These are phyloP conservation scores for Macrophomina phaseolina DNA, from an alignment of 2,329 filamentous ascomycete species.

Conservation along the genomic window DNA sequence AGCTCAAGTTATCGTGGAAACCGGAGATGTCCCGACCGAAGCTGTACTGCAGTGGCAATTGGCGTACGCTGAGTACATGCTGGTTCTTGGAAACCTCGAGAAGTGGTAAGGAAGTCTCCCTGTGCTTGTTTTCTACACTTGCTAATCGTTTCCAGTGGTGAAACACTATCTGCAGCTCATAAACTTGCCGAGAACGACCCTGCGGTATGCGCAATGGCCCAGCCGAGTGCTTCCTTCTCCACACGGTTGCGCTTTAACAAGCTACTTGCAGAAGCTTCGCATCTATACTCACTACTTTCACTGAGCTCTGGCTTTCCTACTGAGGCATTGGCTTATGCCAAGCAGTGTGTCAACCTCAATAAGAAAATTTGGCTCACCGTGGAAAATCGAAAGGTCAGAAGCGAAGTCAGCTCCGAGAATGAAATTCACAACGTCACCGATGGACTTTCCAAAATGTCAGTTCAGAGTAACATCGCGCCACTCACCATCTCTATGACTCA, in stretches of 20 bases:
- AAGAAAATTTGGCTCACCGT: constrained; percentile 58
- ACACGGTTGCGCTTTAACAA: constrained; percentile 53
- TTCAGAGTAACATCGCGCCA: constrained; percentile 38
- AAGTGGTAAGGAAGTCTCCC: constrained; percentile 55
- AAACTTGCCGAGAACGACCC: constrained; percentile 37
- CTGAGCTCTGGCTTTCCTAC: constrained; percentile 60
- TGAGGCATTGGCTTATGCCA: constrained; percentile 55
- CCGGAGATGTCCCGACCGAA: constrained; percentile 47
- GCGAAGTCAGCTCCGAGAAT: background rate
- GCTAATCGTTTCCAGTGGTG: constrained; percentile 36
- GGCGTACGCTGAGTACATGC: constrained; percentile 74
- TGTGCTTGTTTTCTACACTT: background rate
- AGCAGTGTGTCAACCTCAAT: constrained; percentile 55
- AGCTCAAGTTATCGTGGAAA: constrained; percentile 58
- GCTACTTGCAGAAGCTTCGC: constrained; percentile 64
- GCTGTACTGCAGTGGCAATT: constrained; percentile 67
- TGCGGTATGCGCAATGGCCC: constrained; percentile 38
- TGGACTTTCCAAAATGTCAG: constrained; percentile 36
- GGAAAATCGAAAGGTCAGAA: constrained; percentile 46
- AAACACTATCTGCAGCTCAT: constrained; percentile 39
- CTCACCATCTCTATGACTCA: constrained; percentile 50
- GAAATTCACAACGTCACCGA: constrained; percentile 33
- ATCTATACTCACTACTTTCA: constrained; percentile 69
- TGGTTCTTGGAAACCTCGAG: constrained; percentile 68
- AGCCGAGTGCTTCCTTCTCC: constrained; percentile 41